Base-by-base conservation (phyloP, 2,329 filamentous ascomycete genomes). In the Emydomyces testavorans region DNA sequence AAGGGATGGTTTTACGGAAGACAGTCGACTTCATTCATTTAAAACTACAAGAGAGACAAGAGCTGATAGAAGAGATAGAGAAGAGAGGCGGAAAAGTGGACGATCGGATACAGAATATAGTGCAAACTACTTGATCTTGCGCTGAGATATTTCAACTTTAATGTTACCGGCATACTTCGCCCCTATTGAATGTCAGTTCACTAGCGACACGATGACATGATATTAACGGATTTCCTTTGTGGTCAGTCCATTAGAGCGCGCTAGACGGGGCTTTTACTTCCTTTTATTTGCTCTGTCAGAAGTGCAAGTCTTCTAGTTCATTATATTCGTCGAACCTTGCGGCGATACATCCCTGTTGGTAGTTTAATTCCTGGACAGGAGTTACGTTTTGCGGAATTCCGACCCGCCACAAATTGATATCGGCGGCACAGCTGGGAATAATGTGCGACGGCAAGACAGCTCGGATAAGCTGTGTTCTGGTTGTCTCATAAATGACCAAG, bases 1-100 rank as follows among this genome's bases (percentile, higher is more conserved):
- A 94, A 64, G 85, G 85, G 23, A 73, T 87, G 15, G 86, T 94
- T n/a, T 72, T 94, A 18, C 78, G 80, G 53, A 76, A 76, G 54
- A 83, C 82, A 0, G 77, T 83, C 24, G 78, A 82, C 11, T 82
- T 74, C 53, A 80, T 85, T 59, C 71, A 71, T 35, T 67, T 78
- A 52, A 71, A 81, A 60, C 64, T 85, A 6, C 67, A 72, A 40
- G 74, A 78, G 60, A 72, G 82, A 15, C 71, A 76, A 47, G 65
- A 70, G 20, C 64, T 85, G 49, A 70, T 84, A 46, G 66, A 72
- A 21, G 69, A 74, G 51, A 72, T 83, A 34, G 78, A 83, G 57
- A 71, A 69, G 40, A 68, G 71, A 11, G 79, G 80, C 11, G 78
- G 78, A 1, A 66, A 69, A 2, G 75, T 85, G 23, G 63, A 65